Percentiles rank a stretch among this genome's conserved stretches.
These are phyloP conservation scores for Mrakia frigida DNA, from an alignment of 768 basidiomycete genomes.

Conservation along the genomic window DNA sequence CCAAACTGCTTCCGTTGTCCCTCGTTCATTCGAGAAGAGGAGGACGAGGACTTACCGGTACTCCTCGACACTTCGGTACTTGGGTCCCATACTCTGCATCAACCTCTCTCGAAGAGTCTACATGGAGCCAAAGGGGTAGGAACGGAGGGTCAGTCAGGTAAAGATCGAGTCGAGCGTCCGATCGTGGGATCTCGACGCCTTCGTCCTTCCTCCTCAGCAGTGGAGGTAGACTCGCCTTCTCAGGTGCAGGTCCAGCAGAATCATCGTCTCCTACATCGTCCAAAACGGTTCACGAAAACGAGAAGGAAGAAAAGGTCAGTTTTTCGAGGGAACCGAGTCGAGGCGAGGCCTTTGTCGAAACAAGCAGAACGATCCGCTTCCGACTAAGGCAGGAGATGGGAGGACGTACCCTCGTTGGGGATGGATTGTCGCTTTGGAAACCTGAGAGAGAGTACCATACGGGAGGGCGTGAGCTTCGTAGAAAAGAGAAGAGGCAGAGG, in stretches of 20 bases:
- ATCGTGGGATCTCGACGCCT: neutral
- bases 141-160: neutral
- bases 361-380: neutral
- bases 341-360: conserved; percentile 32
- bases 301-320: conserved; percentile 1
- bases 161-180: neutral
- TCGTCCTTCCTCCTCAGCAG: conserved; percentile 31
- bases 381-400: too few relatives aligned
- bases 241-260: conserved; percentile 39
- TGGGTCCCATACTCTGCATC: conserved; percentile 56
- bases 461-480: neutral
- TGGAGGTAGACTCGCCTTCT: conserved; percentile 33
- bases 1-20: too few relatives aligned
- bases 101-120: conserved; percentile 55
- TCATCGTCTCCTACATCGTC: conserved; percentile 38
- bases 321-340: conserved; percentile 33
- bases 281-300: neutral
- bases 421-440: conserved; percentile 42
- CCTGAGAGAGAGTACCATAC: conserved; percentile 21
- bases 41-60: conserved; percentile 49
- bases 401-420: conserved; percentile 15
- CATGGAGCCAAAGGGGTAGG: neutral
- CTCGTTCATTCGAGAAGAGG: neutral
- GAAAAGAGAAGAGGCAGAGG: neutral
- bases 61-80: conserved; percentile 77